Percentiles rank a stretch among this genome's conserved stretches.
These are phyloP conservation scores for Teratosphaeria gauchensis DNA, from an alignment of 2,329 filamentous ascomycete genomes.

Conservation along the genomic window DNA sequence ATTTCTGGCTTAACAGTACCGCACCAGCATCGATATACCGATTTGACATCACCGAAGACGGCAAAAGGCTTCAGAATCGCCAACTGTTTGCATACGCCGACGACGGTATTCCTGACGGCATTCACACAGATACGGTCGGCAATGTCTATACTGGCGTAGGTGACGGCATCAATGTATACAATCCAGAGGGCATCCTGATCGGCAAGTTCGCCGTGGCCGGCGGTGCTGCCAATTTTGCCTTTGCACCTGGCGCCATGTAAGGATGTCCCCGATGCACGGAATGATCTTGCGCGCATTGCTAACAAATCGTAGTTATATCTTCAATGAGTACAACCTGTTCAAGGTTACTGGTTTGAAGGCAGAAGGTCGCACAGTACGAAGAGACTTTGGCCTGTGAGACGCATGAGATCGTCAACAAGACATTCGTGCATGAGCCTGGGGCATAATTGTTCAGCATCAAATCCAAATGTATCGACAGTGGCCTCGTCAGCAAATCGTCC, in stretches of 20 bases:
- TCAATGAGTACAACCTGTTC: constrained; percentile 25
- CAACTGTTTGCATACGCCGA: constrained; percentile 48
- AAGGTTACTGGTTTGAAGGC: constrained; percentile 22
- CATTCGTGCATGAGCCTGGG: too few relatives aligned
- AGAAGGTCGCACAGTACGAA: constrained; percentile 22
- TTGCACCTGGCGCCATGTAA: constrained; percentile 22
- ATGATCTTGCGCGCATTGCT: background rate
- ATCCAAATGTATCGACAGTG: too few relatives aligned
- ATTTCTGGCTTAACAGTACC: constrained; percentile 23
- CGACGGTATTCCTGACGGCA: constrained; percentile 48
- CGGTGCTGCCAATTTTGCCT: constrained; percentile 31
- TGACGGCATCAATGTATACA: constrained; percentile 48
- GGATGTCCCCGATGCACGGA: constrained; percentile 8
- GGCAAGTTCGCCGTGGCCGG: constrained; percentile 42
- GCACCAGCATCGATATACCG: constrained; percentile 34
- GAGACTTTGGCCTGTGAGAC: constrained; percentile 20
- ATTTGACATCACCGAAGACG: constrained; percentile 29
- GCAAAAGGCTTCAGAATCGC: constrained; percentile 23
- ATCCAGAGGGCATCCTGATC: constrained; percentile 40
- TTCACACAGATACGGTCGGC: constrained; percentile 43
- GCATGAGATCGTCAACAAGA: background rate
- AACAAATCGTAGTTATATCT: constrained; percentile 11
- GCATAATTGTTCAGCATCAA: too few relatives aligned
- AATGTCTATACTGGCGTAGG: constrained; percentile 46
- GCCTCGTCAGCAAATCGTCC: too few relatives aligned